Evolutionary conservation across 306 rosid genomes (phyloP).

Genomic region (Fagus crenata): DNA sequence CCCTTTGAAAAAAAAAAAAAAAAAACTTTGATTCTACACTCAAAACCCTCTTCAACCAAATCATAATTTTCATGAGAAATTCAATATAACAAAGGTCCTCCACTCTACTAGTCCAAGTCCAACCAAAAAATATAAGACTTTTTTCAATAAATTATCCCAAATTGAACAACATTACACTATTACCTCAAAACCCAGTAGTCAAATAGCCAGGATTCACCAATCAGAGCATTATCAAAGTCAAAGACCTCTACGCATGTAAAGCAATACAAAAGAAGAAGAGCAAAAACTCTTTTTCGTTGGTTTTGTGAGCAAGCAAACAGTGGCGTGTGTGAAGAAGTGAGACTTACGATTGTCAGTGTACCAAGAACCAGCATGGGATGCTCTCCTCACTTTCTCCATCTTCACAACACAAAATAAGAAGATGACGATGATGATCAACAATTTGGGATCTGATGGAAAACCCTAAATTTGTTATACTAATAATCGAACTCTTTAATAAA

Average conservation of each 20-base stretch:
- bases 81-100: not conserved
- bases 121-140: not conserved
- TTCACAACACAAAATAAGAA: constrained; percentile 7
- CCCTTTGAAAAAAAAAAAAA: not conserved
- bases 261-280: not conserved
- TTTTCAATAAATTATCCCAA: not conserved
- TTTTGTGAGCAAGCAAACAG: constrained; percentile 6
- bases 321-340: constrained; percentile 2
- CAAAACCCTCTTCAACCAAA: constrained; percentile 15
- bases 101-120: not conserved
- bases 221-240: not conserved
- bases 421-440: not conserved
- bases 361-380: constrained; percentile 94
- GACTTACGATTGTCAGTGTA: constrained; percentile 79
- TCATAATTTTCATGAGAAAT: not conserved
- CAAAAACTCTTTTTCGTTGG: not conserved
- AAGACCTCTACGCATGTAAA: not conserved
- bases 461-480: constrained; percentile 14
- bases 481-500: not conserved
- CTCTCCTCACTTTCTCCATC: constrained; percentile 65
- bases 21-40: constrained; percentile 1
- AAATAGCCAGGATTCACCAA: not conserved
- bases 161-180: not conserved
- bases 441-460: not conserved
- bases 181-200: not conserved